Evolutionary conservation across 352 stramenopile species (phyloP).

Genomic region (Blastocystis hominis): DNA sequence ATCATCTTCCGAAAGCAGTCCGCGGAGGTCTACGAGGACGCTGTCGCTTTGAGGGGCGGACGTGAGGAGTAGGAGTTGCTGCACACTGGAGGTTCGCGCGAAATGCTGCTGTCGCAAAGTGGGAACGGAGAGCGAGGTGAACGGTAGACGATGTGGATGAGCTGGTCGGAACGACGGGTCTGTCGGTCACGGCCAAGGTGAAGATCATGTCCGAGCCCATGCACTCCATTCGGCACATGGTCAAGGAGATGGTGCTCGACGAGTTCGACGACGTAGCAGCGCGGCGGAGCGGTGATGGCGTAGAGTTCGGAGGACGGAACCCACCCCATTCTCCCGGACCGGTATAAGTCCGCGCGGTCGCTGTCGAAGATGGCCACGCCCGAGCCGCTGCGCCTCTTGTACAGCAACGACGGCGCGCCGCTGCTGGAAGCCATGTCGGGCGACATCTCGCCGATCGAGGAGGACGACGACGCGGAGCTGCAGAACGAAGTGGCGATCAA

Average conservation of each 20-base stretch:
- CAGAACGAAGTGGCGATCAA: background rate
- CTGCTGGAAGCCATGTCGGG: background rate
- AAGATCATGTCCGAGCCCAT: conserved; percentile 54
- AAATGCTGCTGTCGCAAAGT: conserved; percentile 30
- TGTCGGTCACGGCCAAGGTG: conserved; percentile 51
- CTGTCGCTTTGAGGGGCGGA: background rate
- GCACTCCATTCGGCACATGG: conserved; percentile 24
- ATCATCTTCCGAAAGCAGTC: conserved; percentile 55
- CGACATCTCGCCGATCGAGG: background rate
- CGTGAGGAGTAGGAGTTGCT: background rate
- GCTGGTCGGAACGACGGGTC: conserved; percentile 41
- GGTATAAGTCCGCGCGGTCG: background rate
- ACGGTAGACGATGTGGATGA: conserved; percentile 39
- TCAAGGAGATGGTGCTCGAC: conserved; percentile 53
- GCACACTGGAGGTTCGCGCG: background rate
- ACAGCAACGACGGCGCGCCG: background rate
- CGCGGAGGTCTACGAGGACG: conserved; percentile 33
- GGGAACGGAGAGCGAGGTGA: background rate
- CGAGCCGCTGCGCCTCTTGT: background rate
- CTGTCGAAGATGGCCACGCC: background rate
- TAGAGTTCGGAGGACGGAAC: background rate
- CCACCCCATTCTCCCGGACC: conserved; percentile 1
- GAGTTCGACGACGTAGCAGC: conserved; percentile 28
- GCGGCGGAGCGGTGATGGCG: background rate
- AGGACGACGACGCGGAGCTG: background rate